Base-by-base conservation (phyloP, 768 basidiomycete genomes). In the Dioszegia crocea region DNA sequence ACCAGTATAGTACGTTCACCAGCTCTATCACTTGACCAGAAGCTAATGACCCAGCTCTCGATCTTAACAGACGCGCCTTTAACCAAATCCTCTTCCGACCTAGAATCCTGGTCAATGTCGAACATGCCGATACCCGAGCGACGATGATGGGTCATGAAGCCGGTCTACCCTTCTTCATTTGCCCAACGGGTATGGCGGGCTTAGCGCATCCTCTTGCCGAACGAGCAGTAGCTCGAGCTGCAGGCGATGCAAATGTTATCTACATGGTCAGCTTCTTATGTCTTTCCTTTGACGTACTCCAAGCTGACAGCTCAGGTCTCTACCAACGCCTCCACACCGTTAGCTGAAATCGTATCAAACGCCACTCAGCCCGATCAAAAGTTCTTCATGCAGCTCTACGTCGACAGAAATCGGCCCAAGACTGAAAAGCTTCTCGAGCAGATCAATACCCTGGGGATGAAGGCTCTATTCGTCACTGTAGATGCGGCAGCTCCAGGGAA, bases 321-420 rank as follows among this genome's bases (percentile, higher is more conserved):
- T 4, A 75, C 77, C 16, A 78, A 79, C 64, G 73, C 79, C 3
- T 77, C 76, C 0, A 73, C 74, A 12, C 68, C 73, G 1, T 59
- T 78, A 5, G 65, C 71, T 10, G 77, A 78, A 1, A 71, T 80
- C 44, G 48, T 71, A 44, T 52, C 58, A 16, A 56, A 56, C 3
- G 54, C 41, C 5, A 36, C 64, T 3, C 29, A 40, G 4, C 59
- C 62, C 1, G 61, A 59, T 1, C 77, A 77, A 29, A 61, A 72
- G 1, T 75, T 78, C 40, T 78, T 80, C 65, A 78, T 77, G 73
- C 79, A 80, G 59, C 73, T 78, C 12, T 70, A 76, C 62, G 63
- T 73, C 9, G 74, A 73, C 43, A 38, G 65, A 12, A 71, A 71
- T 51, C 57, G 71, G 17, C 52, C 77, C 14, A 77, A 77, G 57